Conservation (phyloP, 441 rosid species). For the Gossypium aridum region DNA sequence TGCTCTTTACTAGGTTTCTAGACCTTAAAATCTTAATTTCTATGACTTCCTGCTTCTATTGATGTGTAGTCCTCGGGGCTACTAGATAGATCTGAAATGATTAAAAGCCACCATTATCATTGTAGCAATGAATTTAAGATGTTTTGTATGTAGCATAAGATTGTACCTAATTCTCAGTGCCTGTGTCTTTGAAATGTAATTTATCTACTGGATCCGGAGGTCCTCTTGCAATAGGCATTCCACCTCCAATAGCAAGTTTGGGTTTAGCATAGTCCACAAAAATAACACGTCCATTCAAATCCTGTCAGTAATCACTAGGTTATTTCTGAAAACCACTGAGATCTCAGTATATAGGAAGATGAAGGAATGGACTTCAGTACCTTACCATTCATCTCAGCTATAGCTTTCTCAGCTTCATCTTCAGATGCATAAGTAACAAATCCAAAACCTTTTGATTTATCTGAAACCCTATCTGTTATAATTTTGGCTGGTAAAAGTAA, state of each 20-base stretch:
- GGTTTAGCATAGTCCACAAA: slow-evolving; percentile 74
- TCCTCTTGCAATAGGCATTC: slow-evolving; percentile 74
- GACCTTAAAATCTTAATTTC: not conserved
- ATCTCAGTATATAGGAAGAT: not conserved
- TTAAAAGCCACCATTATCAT: not conserved
- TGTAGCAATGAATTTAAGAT: not conserved
- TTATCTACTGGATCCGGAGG: slow-evolving; percentile 44
- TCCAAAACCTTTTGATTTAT: slow-evolving; percentile 80
- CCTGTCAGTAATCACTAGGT: slow-evolving; percentile 30
- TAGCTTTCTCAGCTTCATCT: slow-evolving; percentile 67
- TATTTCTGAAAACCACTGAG: slow-evolving; percentile 8
- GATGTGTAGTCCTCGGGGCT: not conserved
- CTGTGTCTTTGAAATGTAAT: not conserved
- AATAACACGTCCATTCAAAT: slow-evolving; percentile 58
- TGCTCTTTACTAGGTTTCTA: not conserved
- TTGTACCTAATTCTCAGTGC: not conserved
- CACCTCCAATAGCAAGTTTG: slow-evolving; percentile 21
- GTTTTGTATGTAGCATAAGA: not conserved
- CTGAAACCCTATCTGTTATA: slow-evolving; percentile 53
- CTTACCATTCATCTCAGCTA: slow-evolving; percentile 61
- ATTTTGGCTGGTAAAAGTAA: slow-evolving; percentile 51
- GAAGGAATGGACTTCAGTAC: slow-evolving; percentile 21
- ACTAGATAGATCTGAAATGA: slow-evolving; percentile 3
- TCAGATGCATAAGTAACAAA: slow-evolving; percentile 81
- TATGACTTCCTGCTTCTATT: not conserved